Conservation (phyloP, 352 stramenopile species). For the Thalassiosira oceanica region DNA sequence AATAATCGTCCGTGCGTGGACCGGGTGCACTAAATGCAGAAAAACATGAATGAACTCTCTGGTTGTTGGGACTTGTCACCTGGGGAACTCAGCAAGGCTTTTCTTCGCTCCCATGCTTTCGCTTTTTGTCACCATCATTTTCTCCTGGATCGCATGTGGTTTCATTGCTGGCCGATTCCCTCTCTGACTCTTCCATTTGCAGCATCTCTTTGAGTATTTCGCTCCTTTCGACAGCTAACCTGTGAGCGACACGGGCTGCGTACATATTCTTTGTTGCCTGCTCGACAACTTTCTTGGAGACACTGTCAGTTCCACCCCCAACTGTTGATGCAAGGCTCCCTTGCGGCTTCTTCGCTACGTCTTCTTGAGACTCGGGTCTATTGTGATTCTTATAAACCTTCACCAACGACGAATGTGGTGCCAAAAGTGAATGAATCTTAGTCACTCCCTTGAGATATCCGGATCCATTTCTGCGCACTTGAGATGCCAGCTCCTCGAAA, state of each 20-base stretch:
- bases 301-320: neutral
- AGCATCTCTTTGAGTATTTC: conserved; percentile 49
- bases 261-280: conserved; percentile 43
- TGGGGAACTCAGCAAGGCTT: too few relatives aligned
- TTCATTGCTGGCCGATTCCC: neutral
- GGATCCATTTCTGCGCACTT: conserved; percentile 20
- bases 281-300: conserved; percentile 15
- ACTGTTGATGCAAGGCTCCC: too few relatives aligned
- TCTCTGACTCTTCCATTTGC: conserved; percentile 29
- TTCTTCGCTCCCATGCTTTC: neutral
- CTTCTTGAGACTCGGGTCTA: too few relatives aligned
- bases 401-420: conserved; percentile 29
- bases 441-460: conserved; percentile 34
- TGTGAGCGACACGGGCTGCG: conserved; percentile 26
- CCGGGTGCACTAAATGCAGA: too few relatives aligned
- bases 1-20: too few relatives aligned
- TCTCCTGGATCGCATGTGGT: neutral
- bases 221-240: conserved; percentile 33
- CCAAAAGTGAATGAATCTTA: conserved; percentile 34
- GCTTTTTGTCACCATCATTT: neutral
- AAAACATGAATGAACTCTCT: too few relatives aligned
- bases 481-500: conserved; percentile 22
- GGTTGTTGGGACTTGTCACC: too few relatives aligned
- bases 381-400: conserved; percentile 22
- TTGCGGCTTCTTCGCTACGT: too few relatives aligned